These are phyloP conservation scores for Nannochloris sp. DNA, from an alignment of 139 green algal genomes.

Conservation along the genomic window DNA sequence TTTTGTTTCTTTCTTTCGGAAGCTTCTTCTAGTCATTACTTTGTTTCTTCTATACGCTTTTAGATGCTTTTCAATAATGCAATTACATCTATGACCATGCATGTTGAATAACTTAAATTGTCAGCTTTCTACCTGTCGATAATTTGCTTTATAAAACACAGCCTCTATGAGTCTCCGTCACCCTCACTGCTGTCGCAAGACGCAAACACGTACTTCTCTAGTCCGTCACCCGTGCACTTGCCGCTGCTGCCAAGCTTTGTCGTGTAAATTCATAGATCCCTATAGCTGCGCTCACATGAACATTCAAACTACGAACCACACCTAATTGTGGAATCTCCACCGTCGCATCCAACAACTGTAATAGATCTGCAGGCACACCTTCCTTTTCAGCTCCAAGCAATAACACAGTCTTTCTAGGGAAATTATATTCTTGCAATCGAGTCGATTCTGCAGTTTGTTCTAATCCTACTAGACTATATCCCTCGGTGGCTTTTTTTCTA, in stretches of 20 bases:
- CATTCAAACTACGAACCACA: conserved; percentile 84
- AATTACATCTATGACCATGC: too few species aligned
- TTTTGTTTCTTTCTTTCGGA: neutral
- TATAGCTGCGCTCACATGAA: conserved; percentile 85
- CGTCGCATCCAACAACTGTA: conserved; percentile 58
- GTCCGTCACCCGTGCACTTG: too few species aligned
- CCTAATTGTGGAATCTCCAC: conserved; percentile 93
- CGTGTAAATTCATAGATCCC: conserved; percentile 79
- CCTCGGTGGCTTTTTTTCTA: conserved; percentile 31
- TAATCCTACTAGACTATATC: conserved; percentile 76
- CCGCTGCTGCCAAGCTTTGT: conserved; percentile 26
- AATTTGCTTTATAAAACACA: too few species aligned
- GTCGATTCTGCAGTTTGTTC: conserved; percentile 80
- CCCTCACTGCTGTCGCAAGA: too few species aligned
- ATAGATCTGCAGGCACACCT: conserved; percentile 61
- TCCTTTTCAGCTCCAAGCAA: conserved; percentile 83
- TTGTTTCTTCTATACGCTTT: neutral
- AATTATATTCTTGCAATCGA: conserved; percentile 38
- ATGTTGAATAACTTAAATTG: too few species aligned
- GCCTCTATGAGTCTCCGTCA: too few species aligned
- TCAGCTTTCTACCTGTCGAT: too few species aligned
- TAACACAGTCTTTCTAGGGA: conserved; percentile 56
- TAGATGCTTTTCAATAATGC: too few species aligned
- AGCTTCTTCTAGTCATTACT: neutral
- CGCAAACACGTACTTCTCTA: too few species aligned